Evolutionary conservation across 2,329 filamentous ascomycete species (phyloP).

Genomic region (Penicillium brevicompactum): DNA sequence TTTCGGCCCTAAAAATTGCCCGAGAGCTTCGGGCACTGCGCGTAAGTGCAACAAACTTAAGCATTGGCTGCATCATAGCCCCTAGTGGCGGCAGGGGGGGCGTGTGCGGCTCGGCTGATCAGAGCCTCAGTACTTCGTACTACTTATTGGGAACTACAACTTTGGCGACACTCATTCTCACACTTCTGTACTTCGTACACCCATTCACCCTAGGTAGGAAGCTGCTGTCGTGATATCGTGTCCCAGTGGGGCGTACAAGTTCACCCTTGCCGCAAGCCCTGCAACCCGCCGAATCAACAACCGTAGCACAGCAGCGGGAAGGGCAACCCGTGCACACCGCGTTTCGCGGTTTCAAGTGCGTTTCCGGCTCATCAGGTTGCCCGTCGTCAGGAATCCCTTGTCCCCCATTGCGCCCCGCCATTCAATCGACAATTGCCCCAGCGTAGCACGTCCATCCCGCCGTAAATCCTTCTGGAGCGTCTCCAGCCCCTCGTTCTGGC

Average conservation of each 20-base stretch:
- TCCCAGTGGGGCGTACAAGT: not conserved
- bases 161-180: not conserved
- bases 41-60: slow-evolving; percentile 1
- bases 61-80: slow-evolving; percentile 19
- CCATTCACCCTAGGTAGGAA: not conserved
- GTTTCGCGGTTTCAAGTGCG: slow-evolving; percentile 33
- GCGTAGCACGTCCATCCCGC: slow-evolving; percentile 57
- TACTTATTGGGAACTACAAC: not conserved
- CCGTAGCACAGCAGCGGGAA: slow-evolving; percentile 10
- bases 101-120: slow-evolving; percentile 12
- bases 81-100: slow-evolving; percentile 12
- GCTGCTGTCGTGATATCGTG: not conserved
- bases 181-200: not conserved
- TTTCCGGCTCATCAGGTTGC: slow-evolving; percentile 64
- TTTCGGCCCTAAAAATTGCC: not conserved
- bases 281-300: slow-evolving; percentile 19
- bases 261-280: slow-evolving; percentile 11
- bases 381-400: slow-evolving; percentile 82
- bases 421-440: slow-evolving; percentile 81
- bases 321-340: slow-evolving; percentile 11
- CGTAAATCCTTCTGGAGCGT: slow-evolving; percentile 53
- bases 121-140: not conserved
- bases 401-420: slow-evolving; percentile 93
- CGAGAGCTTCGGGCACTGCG: slow-evolving; percentile 1
- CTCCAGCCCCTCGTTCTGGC: slow-evolving; percentile 52